Evolutionary conservation across 1,139 yeast species (phyloP).

Genomic region (Pichia sp.): DNA sequence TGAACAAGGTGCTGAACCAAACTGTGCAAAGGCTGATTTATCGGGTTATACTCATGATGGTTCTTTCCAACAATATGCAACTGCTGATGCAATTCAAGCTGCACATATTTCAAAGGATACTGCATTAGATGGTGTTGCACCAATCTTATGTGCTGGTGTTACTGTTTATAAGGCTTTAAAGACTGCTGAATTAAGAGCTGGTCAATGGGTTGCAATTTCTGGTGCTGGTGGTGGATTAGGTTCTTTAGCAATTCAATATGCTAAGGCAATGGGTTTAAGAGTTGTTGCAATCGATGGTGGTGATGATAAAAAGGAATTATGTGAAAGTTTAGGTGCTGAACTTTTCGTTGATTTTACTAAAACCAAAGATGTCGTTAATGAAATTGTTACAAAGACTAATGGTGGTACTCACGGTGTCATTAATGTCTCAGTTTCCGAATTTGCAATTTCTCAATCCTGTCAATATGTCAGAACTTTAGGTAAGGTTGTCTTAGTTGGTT

Average conservation of each 20-base stretch:
- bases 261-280: slow-evolving; percentile 67
- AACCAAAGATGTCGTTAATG: slow-evolving; percentile 51
- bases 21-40: slow-evolving; percentile 59
- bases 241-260: slow-evolving; percentile 67
- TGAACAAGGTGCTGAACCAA: slow-evolving; percentile 55
- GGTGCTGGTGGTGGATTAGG: slow-evolving; percentile 85
- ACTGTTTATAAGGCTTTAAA: slow-evolving; percentile 74
- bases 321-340: slow-evolving; percentile 61
- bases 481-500: slow-evolving; percentile 65
- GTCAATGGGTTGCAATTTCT: slow-evolving; percentile 69
- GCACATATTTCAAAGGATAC: slow-evolving; percentile 61
- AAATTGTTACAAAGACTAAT: slow-evolving; percentile 47
- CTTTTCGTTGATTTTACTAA: slow-evolving; percentile 57
- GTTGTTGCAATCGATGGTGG: slow-evolving; percentile 74
- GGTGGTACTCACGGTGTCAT: slow-evolving; percentile 77
- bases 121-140: slow-evolving; percentile 62
- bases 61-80: slow-evolving; percentile 73
- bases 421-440: slow-evolving; percentile 66
- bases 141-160: slow-evolving; percentile 75
- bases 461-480: slow-evolving; percentile 63
- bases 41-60: slow-evolving; percentile 79
- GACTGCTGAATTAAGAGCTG: slow-evolving; percentile 53
- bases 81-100: slow-evolving; percentile 74
- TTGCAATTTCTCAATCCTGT: slow-evolving; percentile 57
- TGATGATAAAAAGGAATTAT: slow-evolving; percentile 53